These are phyloP conservation scores for Elaeis oleifera DNA, from an alignment of 202 grass and related monocot genomes.

Conservation along the genomic window DNA sequence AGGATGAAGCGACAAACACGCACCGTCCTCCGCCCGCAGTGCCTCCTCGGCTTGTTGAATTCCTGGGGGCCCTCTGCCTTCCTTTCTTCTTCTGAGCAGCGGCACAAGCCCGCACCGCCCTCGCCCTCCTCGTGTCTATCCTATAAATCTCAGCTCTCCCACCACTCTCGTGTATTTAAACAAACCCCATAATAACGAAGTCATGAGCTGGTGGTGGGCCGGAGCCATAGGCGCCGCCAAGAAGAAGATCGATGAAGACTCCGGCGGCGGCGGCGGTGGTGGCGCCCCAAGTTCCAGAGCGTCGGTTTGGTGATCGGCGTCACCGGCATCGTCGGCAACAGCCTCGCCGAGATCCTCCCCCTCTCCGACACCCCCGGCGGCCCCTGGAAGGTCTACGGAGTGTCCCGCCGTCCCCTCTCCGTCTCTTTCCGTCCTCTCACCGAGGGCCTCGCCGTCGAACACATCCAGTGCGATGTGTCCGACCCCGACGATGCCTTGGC, in stretches of 20 bases:
- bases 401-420: slow-evolving; percentile 9
- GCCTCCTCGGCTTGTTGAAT: no score
- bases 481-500: slow-evolving; percentile 9
- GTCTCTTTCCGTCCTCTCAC: not conserved
- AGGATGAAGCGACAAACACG: no score
- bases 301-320: slow-evolving; percentile 15
- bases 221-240: slow-evolving; percentile 13
- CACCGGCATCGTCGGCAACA: slow-evolving; percentile 17
- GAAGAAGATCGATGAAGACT: not conserved
- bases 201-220: slow-evolving; percentile 24
- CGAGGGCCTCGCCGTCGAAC: slow-evolving; percentile 1
- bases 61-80: no score
- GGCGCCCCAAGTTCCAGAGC: not conserved
- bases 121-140: no score
- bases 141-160: no score
- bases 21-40: no score
- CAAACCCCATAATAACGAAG: not conserved
- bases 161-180: no score
- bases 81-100: no score
- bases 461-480: slow-evolving; percentile 11
- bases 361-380: slow-evolving; percentile 20
- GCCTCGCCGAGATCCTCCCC: slow-evolving; percentile 18
- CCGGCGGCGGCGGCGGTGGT: not conserved
- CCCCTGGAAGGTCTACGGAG: slow-evolving; percentile 22
- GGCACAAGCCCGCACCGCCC: no score